phyloP scores from a whole-genome alignment of 129 eudicot species.

The Flaveria brownii region DNA sequence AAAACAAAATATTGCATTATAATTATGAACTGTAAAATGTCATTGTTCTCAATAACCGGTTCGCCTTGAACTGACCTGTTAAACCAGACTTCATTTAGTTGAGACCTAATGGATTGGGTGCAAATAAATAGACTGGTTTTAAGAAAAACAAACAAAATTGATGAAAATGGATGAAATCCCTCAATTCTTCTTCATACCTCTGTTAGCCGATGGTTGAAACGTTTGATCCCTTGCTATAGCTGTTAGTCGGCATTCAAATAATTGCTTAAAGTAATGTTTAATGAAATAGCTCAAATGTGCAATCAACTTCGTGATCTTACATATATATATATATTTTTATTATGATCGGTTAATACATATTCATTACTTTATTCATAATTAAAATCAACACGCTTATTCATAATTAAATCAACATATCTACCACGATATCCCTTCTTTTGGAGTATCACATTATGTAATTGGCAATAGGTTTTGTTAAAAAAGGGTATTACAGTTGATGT shows the following conservation, averaged over 20 bases:
- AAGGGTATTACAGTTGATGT: too few species aligned
- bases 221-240: neutral
- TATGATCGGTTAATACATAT: too few species aligned
- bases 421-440: too few species aligned
- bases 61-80: neutral
- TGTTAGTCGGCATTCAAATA: neutral
- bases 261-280: neutral
- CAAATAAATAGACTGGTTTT: neutral
- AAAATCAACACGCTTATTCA: too few species aligned
- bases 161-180: neutral
- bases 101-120: neutral
- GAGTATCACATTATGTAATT: too few species aligned
- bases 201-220: neutral
- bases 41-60: neutral
- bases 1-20: constrained; percentile 12
- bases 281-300: neutral
- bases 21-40: constrained; percentile 16
- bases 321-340: too few species aligned
- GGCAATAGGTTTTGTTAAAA: too few species aligned
- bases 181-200: neutral
- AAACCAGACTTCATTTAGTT: neutral
- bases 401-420: too few species aligned
- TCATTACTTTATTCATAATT: too few species aligned
- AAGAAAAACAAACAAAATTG: neutral
- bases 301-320: too few species aligned